A percentile compares a stretch with the other conserved stretches of the same genome.
Conservation (phyloP, 768 basidiomycete species). For the Dacryopinax primogenitus region DNA sequence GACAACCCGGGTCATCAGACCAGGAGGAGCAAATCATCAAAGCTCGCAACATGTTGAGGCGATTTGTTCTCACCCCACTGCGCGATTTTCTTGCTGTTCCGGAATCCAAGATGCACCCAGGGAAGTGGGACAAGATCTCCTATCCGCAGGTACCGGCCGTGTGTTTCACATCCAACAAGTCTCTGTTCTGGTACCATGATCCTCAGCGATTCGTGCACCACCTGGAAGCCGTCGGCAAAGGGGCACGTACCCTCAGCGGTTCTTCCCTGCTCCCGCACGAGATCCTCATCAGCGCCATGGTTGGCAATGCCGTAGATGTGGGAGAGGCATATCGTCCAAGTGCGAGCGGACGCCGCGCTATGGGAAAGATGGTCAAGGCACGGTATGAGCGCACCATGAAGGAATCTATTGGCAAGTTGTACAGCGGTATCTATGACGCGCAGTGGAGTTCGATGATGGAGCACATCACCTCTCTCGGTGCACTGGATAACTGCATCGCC, state of each 20-base stretch:
- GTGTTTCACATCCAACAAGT: conserved; percentile 49
- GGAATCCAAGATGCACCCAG: conserved; percentile 50
- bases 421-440: conserved; percentile 35
- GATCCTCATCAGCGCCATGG: conserved; percentile 35
- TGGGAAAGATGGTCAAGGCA: neutral
- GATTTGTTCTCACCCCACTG: conserved; percentile 46
- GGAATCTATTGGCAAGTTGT: conserved; percentile 7
- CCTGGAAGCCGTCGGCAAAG: conserved; percentile 42
- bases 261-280: conserved; percentile 56
- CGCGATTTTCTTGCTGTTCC: conserved; percentile 36
- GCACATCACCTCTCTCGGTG: conserved; percentile 40
- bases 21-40: conserved; percentile 19
- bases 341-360: neutral
- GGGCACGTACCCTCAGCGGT: conserved; percentile 46
- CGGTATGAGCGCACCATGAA: neutral
- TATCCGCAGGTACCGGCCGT: conserved; percentile 49
- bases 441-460: conserved; percentile 55
- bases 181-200: conserved; percentile 46
- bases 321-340: neutral
- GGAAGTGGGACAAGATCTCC: conserved; percentile 43
- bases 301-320: neutral
- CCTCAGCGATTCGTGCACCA: conserved; percentile 42
- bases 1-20: conserved; percentile 17
- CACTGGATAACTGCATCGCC: conserved; percentile 50
- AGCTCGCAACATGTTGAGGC: conserved; percentile 46